Conservation (phyloP, 2,329 filamentous ascomycete species). For the Fusarium continuum region DNA sequence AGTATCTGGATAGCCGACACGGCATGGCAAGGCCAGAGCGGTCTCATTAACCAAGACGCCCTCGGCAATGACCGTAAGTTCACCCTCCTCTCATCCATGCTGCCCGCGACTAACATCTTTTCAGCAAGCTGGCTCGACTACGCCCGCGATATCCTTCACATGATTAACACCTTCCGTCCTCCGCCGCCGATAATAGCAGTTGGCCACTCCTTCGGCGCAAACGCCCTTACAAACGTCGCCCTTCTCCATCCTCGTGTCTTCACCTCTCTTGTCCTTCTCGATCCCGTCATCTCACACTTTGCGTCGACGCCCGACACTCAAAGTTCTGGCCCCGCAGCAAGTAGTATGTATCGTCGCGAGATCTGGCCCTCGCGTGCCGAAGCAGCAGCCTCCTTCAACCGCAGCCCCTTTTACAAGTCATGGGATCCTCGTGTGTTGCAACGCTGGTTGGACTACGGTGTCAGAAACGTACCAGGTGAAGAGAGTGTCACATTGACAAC, state of each 20-base stretch:
- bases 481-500: conserved; percentile 77
- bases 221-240: conserved; percentile 74
- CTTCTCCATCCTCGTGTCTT: conserved; percentile 85
- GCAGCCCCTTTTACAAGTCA: conserved; percentile 74
- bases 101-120: not conserved
- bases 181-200: conserved; percentile 84
- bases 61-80: conserved; percentile 84
- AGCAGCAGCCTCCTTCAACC: conserved; percentile 72
- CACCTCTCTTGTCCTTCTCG: conserved; percentile 78
- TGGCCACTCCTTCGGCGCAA: conserved; percentile 89
- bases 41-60: conserved; percentile 76
- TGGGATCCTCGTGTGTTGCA: conserved; percentile 88
- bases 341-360: conserved; percentile 79
- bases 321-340: conserved; percentile 57
- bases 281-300: conserved; percentile 76
- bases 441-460: conserved; percentile 67
- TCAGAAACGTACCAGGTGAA: conserved; percentile 67
- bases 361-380: conserved; percentile 79
- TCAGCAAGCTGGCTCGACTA: conserved; percentile 80
- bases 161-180: conserved; percentile 85
- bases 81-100: not conserved
- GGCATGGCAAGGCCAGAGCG: conserved; percentile 84
- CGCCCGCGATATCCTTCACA: conserved; percentile 81
- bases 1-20: conserved; percentile 91
- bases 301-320: conserved; percentile 48